Conservation (phyloP, 1,284 basidiomycete genomes). For the Pterulicium gracile region DNA sequence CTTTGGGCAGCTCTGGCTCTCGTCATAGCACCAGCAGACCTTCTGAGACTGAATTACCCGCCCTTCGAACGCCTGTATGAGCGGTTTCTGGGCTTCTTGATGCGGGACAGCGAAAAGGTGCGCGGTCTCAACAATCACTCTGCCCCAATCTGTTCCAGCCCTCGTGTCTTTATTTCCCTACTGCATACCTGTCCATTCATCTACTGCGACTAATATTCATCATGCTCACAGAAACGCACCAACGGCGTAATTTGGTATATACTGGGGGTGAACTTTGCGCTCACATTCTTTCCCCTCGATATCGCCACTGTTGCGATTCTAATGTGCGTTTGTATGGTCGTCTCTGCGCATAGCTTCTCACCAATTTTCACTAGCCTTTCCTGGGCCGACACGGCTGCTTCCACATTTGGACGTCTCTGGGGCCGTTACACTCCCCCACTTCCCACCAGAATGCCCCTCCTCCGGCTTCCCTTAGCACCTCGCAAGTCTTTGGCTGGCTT, state of each 20-base stretch:
- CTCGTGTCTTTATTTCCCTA: neutral
- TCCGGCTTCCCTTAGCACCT: conserved; percentile 66
- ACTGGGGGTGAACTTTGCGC: conserved; percentile 77
- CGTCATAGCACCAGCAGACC: conserved; percentile 67
- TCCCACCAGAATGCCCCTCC: conserved; percentile 42
- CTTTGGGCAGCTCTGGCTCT: conserved; percentile 56
- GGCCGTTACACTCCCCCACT: conserved; percentile 72
- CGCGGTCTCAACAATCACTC: conserved; percentile 14
- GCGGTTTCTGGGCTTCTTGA: conserved; percentile 71
- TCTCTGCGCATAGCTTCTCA: conserved; percentile 3
- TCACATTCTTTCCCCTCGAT: conserved; percentile 77
- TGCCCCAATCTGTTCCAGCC: conserved; percentile 1
- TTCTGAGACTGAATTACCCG: conserved; percentile 65
- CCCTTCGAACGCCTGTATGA: conserved; percentile 75
- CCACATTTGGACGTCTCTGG: conserved; percentile 83
- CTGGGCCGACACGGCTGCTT: conserved; percentile 95
- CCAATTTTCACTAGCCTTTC: conserved; percentile 53
- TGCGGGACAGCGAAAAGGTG: conserved; percentile 91
- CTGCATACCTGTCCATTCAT: neutral
- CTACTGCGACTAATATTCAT: neutral
- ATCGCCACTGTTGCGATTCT: conserved; percentile 83
- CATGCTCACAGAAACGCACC: conserved; percentile 39
- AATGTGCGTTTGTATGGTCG: conserved; percentile 45
- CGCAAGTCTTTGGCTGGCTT: conserved; percentile 90
- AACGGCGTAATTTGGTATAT: conserved; percentile 97